Conservation (phyloP, 73 alveolate genomes). For the Tetrahymena thermophila region DNA sequence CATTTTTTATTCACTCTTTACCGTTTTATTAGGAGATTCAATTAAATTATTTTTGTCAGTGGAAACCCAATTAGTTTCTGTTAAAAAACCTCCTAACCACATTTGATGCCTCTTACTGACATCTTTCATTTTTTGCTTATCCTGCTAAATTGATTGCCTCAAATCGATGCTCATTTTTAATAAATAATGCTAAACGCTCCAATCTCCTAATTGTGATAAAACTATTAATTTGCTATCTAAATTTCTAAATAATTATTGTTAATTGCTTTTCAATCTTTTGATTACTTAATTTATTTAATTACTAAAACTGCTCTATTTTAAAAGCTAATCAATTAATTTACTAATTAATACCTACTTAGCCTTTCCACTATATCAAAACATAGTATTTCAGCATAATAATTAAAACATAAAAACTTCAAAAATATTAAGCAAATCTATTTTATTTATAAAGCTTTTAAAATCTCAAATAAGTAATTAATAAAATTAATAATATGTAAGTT, state of each 20-base stretch:
- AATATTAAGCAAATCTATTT: background rate
- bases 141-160: background rate
- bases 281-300: too few relatives aligned
- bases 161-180: background rate
- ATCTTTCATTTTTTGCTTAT: background rate
- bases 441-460: too few relatives aligned
- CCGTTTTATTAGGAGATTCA: background rate
- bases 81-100: conserved; percentile 2
- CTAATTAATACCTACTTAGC: background rate
- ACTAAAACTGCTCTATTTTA: background rate
- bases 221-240: background rate
- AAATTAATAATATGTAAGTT: too few relatives aligned
- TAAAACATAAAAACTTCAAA: too few relatives aligned
- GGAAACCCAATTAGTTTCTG: background rate
- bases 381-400: background rate
- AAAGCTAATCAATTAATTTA: background rate
- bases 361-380: background rate
- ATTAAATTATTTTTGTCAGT: background rate
- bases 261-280: background rate
- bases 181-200: background rate
- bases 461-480: too few relatives aligned
- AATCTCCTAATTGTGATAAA: background rate
- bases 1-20: background rate
- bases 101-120: background rate
- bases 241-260: too few relatives aligned